Percentiles rank a stretch among this genome's conserved stretches.
phyloP scores from a whole-genome alignment of 805 yeast genomes.

The Pichia eremophila region DNA sequence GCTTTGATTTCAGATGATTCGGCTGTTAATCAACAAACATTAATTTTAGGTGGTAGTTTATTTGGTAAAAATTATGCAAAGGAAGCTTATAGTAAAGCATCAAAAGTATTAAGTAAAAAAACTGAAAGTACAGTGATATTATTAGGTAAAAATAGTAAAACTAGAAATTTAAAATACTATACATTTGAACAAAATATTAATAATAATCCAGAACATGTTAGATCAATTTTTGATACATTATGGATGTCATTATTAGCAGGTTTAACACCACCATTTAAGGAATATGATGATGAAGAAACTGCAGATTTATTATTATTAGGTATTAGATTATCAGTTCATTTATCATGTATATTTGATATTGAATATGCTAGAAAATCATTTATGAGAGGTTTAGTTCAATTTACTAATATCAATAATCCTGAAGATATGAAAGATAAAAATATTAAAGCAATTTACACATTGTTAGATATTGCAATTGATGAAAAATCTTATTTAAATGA shows the following conservation, averaged over 20 bases:
- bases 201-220: slow-evolving; percentile 62
- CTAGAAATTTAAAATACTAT: slow-evolving; percentile 51
- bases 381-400: slow-evolving; percentile 82
- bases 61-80: slow-evolving; percentile 59
- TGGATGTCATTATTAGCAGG: slow-evolving; percentile 99
- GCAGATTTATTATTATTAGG: slow-evolving; percentile 74
- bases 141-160: slow-evolving; percentile 40
- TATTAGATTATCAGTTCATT: slow-evolving; percentile 67
- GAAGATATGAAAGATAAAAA: slow-evolving; percentile 73
- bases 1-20: slow-evolving; percentile 67
- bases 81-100: slow-evolving; percentile 88
- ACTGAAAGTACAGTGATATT: slow-evolving; percentile 76
- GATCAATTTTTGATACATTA: slow-evolving; percentile 82
- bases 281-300: slow-evolving; percentile 66
- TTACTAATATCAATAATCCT: slow-evolving; percentile 68
- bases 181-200: slow-evolving; percentile 31
- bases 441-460: slow-evolving; percentile 64
- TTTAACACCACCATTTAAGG: slow-evolving; percentile 86
- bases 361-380: slow-evolving; percentile 84
- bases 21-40: slow-evolving; percentile 21
- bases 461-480: slow-evolving; percentile 66
- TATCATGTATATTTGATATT: slow-evolving; percentile 75
- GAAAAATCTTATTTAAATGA: slow-evolving; percentile 68
- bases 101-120: slow-evolving; percentile 81
- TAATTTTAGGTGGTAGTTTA: slow-evolving; percentile 34